Evolutionary conservation across 345 rosid genomes (phyloP), one percentile per base, ranked within the genome.

Genomic region (Pistacia vera): DNA sequence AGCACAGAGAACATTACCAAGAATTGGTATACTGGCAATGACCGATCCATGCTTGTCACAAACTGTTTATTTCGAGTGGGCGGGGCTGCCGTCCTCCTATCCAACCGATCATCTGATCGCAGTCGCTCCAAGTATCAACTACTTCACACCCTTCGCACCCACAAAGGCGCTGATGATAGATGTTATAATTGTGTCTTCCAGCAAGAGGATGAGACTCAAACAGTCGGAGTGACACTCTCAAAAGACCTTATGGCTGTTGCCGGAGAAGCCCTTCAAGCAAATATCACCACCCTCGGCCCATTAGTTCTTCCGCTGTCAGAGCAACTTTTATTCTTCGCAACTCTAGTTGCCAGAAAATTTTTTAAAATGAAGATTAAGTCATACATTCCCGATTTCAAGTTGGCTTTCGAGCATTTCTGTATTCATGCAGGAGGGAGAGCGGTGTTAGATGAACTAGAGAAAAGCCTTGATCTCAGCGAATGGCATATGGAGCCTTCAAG

Each of bases 401-500:
- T 90, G 59, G 97, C 97, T 5, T 89, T 92, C 66, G 91, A 90
- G 80, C 97, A 92, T 33, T 90, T 90, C 54, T 92, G 94, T 72
- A 87, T 92, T 66, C 93, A 92, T 22, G 87, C 90, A 17, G 90
- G 94, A 67, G 94, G 94, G 4, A 81, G 87, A 83, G 91, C 88
- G 0, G 92, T 90, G 78, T 69, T 92, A 7, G 93, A 90, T 69
- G 92, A 92, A 82, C 51, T 92, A 4, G 86, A 92, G 77, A 90
- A 89, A 85, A 90, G 85, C 52, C 77, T 92, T 25, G 77, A 82
- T 20, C 90, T 92, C 0, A 78, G 82, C 1, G 83, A 90, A 7
- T 82, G 92, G 93, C 92, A 88, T 72, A 84, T 86, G 89, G 97
- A 92, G 77, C 97, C 97, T 11, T 89, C 95, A 4, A 83, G 90